Evolutionary conservation across 768 basidiomycete species (phyloP), one percentile per base, ranked within the genome.

Genomic region (Lactarius vividus): DNA sequence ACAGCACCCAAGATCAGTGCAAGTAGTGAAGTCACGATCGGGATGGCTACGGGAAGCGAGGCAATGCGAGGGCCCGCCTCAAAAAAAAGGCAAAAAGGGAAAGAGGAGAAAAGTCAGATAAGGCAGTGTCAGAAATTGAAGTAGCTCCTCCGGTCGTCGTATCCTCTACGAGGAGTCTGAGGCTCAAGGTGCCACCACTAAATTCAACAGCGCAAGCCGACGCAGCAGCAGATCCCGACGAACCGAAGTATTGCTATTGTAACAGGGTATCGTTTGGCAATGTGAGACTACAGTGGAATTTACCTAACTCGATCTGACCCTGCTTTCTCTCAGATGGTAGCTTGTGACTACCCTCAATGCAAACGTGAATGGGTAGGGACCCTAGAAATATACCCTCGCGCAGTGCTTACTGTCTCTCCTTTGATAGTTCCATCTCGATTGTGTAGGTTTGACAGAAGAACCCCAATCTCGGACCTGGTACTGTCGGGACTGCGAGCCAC

Each of bases 201-300:
- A 68, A 70, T 20, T 52, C 65, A 42, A 16, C 28, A 23, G 55
- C 46, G 4, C 54, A 59, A 16, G 67, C 63, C 59, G 68, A 73
- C 56, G 67, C 68, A 56, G 68, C 71, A 20, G 62, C 69, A 2
- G 74, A 74, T 44, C 73, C 73, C 3, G 69, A 72, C 63, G 87
- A 92, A 73, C 77, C 72, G 58, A 77, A 84, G 39, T 97, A 92
- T 75, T 96, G 94, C 75, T 88, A 87, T 73, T 96, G 94, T 76
- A 81, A 89, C 70, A 82, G 87, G 67, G 84, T 87, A 37, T 92
- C 89, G 23, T 94, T 85, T 73, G 94, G 94, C 71, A 87, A 89
- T 75, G 90, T 90, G 71, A 66, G 86, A 77, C 10, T 56, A 28
- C 15, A 26, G 40, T 55, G 58, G 7, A 26, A 18, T 31, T 29